Percentiles rank a stretch among this genome's conserved stretches.
phyloP scores from a whole-genome alignment of 768 basidiomycete species.

The Collybia sordida region DNA sequence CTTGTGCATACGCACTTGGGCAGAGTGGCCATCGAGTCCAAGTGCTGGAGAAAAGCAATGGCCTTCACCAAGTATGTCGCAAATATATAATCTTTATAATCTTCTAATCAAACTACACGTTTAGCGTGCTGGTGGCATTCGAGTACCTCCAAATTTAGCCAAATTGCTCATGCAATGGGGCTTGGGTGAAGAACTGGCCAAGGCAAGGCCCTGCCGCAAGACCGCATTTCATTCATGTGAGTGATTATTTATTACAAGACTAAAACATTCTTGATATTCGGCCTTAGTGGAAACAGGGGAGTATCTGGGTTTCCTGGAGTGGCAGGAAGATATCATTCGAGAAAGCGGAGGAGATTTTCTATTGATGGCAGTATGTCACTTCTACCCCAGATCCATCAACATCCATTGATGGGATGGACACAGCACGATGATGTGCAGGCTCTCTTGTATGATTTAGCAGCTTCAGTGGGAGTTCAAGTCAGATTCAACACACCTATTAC shows the following conservation, averaged over 20 bases:
- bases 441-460: conserved; percentile 42
- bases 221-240: conserved; percentile 34
- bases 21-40: conserved; percentile 49
- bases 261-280: not conserved
- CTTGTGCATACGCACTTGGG: conserved; percentile 48
- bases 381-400: not conserved
- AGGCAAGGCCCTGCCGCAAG: conserved; percentile 30
- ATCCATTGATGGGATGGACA: conserved; percentile 1
- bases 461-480: conserved; percentile 38
- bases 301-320: conserved; percentile 40
- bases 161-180: conserved; percentile 54
- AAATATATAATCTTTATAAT: not conserved
- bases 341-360: conserved; percentile 50
- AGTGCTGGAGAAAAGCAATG: conserved; percentile 41
- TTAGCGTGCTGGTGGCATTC: conserved; percentile 38
- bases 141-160: conserved; percentile 53
- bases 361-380: conserved; percentile 43
- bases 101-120: not conserved
- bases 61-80: conserved; percentile 29
- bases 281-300: conserved; percentile 43
- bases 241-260: conserved; percentile 10
- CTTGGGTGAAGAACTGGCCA: conserved; percentile 37
- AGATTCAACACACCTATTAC: conserved; percentile 27
- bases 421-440: conserved; percentile 48
- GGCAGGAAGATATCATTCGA: conserved; percentile 48